These are phyloP conservation scores for Candida ascalaphidarum DNA, from an alignment of 805 yeast genomes.

Conservation along the genomic window DNA sequence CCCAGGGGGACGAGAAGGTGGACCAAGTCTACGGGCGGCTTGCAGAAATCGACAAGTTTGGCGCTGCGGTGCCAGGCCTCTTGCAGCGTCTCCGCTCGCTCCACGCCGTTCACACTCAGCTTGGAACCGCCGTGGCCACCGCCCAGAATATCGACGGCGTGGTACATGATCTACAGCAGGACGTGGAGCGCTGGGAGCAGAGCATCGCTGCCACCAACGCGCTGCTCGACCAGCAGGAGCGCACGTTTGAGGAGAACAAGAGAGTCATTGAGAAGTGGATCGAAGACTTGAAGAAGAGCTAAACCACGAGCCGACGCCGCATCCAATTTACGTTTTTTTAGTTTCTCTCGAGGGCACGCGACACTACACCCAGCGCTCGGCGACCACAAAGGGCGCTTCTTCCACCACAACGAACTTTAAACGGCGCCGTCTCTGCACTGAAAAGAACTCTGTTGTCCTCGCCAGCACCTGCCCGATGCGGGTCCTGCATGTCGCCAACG, in stretches of 20 bases:
- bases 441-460: too few species aligned
- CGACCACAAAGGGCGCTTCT: too few species aligned
- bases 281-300: too few species aligned
- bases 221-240: slow-evolving; percentile 15
- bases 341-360: too few species aligned
- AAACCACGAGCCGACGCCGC: too few species aligned
- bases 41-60: slow-evolving; percentile 15
- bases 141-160: slow-evolving; percentile 18
- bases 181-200: slow-evolving; percentile 22
- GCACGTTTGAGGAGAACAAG: slow-evolving; percentile 14
- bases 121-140: slow-evolving; percentile 17
- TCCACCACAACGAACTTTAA: too few species aligned
- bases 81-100: slow-evolving; percentile 21
- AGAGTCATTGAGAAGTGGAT: slow-evolving; percentile 10
- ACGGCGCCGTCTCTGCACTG: too few species aligned
- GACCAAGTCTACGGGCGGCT: slow-evolving; percentile 16
- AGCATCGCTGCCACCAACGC: slow-evolving; percentile 12
- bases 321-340: too few species aligned
- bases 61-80: slow-evolving; percentile 14
- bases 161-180: slow-evolving; percentile 15
- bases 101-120: slow-evolving; percentile 22
- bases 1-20: slow-evolving; percentile 15
- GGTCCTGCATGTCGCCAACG: too few species aligned
- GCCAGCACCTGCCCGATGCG: too few species aligned
- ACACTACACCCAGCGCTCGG: too few species aligned